Base-by-base conservation (phyloP, 192 early-diverging fungal genomes). In the Rhizophagus sp. region DNA sequence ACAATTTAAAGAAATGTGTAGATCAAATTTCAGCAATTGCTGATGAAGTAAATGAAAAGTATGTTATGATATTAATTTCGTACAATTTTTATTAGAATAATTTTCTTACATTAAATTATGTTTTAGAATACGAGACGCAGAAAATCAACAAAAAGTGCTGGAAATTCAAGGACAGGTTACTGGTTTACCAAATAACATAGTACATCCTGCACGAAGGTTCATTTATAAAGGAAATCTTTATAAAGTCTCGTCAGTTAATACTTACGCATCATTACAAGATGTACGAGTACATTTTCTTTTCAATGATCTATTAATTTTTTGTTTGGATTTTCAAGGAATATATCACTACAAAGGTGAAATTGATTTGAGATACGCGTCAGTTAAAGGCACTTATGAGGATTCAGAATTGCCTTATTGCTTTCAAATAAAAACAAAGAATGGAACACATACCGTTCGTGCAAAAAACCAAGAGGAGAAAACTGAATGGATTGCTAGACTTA, bases 31-130 rank as follows among this genome's bases (percentile, higher is more conserved):
- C 89, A 62, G 73, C 63, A 15, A 84, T 89, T 10, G 94, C 95
- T 2, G 88, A 88, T 39, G 93, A 96, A 73, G 94, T 94, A 63
- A 98, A 98, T 83, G 96, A 97, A 79, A 79, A 79, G 78, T 79
- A 71, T 15, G 76, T 68, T 17, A 17, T 30, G 6, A 6, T 39
- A 22, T n/a, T n/a, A 69, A 47, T 50, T 62, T 15, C 4, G 66
- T 13, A 13, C 11, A 25, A 78, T 30, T 49, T 68, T 8, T 19
- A 24, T 36, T 9, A 71, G 71, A 70, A 24, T 6, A 67, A 33
- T 66, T 5, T 77, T 62, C 17, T 36, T 47, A 19, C 33, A 64
- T 33, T 12, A 57, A 39, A 47, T 52, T 19, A 30, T 50, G 22
- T 68, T 39, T 61, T 71, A 79, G 78, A 67, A 79, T 79, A 41